Conservation (phyloP, 352 stramenopile species). For the Phytophthora ramorum region DNA sequence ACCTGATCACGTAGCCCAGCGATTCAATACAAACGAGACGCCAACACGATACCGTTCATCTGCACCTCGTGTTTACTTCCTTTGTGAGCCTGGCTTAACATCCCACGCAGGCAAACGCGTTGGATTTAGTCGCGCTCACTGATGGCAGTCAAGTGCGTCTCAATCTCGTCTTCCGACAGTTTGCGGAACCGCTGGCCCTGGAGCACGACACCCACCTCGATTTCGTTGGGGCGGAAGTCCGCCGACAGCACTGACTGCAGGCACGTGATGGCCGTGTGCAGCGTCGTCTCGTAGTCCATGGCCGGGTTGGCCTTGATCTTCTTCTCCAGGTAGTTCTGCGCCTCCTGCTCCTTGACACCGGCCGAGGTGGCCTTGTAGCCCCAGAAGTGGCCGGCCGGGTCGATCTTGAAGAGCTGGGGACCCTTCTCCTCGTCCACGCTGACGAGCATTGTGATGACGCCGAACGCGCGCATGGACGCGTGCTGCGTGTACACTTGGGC, state of each 20-base stretch:
- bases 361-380: slow-evolving; percentile 94
- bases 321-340: slow-evolving; percentile 99
- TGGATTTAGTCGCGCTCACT: slow-evolving; percentile 91
- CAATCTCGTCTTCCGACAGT: slow-evolving; percentile 97
- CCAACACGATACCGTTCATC: slow-evolving; percentile 24
- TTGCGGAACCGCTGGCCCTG: slow-evolving; percentile 88
- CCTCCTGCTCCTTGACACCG: slow-evolving; percentile 98
- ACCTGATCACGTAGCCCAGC: slow-evolving; percentile 3
- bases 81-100: slow-evolving; percentile 20
- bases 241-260: slow-evolving; percentile 97
- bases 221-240: slow-evolving; percentile 98
- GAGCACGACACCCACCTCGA: slow-evolving; percentile 87
- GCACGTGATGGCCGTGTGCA: slow-evolving; percentile 97
- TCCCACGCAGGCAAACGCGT: slow-evolving; percentile 12
- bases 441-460: slow-evolving; percentile 96
- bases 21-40: slow-evolving; percentile 2
- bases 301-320: slow-evolving; percentile 92
- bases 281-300: slow-evolving; percentile 94
- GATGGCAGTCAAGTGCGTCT: slow-evolving; percentile 98
- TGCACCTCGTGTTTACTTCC: slow-evolving; percentile 22
- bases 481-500: slow-evolving; percentile 96
- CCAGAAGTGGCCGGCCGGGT: slow-evolving; percentile 98
- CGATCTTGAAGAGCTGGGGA: slow-evolving; percentile 98
- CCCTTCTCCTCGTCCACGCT: slow-evolving; percentile 98
- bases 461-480: slow-evolving; percentile 95